Percentiles rank a stretch among this genome's conserved stretches.
These are phyloP conservation scores for Penicillium waksmanii DNA, from an alignment of 495 filamentous ascomycete genomes.

Conservation along the genomic window DNA sequence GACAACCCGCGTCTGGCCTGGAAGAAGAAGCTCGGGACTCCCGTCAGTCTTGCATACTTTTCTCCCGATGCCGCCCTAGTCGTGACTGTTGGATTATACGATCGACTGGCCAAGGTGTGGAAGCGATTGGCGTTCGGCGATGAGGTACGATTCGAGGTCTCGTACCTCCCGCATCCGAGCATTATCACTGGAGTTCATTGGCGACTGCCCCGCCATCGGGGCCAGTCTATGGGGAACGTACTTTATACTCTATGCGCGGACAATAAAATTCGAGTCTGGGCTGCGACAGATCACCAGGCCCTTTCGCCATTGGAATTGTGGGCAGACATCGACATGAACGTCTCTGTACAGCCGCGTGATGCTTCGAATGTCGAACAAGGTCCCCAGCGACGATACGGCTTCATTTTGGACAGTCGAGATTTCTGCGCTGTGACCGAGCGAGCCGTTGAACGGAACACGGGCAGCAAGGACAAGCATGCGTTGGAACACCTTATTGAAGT, in stretches of 20 bases:
- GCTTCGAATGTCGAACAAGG: constrained; percentile 31
- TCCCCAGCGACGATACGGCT: constrained; percentile 65
- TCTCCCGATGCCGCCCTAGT: constrained; percentile 85
- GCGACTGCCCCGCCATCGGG: constrained; percentile 73
- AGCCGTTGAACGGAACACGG: constrained; percentile 65
- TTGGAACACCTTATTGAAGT: constrained; percentile 86
- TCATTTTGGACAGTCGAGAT: constrained; percentile 83
- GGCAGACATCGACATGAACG: constrained; percentile 77
- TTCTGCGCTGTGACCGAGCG: constrained; percentile 76
- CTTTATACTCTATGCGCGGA: constrained; percentile 95
- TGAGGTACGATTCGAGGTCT: constrained; percentile 86
- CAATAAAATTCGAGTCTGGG: constrained; percentile 81
- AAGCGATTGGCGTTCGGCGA: constrained; percentile 82
- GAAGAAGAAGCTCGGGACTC: constrained; percentile 71
- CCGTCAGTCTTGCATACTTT: constrained; percentile 75
- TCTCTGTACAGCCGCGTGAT: constrained; percentile 68
- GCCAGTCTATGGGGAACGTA: constrained; percentile 82
- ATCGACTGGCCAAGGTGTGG: constrained; percentile 92
- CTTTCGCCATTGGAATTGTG: constrained; percentile 75
- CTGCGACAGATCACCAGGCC: constrained; percentile 72
- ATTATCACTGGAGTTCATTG: constrained; percentile 83
- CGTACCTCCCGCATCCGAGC: constrained; percentile 83
- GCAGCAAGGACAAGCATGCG: constrained; percentile 67
- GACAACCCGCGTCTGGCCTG: constrained; percentile 62
- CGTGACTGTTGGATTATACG: constrained; percentile 78